phyloP scores from a whole-genome alignment of 2,329 filamentous ascomycete genomes.

The Chaetomium olivaceum region DNA sequence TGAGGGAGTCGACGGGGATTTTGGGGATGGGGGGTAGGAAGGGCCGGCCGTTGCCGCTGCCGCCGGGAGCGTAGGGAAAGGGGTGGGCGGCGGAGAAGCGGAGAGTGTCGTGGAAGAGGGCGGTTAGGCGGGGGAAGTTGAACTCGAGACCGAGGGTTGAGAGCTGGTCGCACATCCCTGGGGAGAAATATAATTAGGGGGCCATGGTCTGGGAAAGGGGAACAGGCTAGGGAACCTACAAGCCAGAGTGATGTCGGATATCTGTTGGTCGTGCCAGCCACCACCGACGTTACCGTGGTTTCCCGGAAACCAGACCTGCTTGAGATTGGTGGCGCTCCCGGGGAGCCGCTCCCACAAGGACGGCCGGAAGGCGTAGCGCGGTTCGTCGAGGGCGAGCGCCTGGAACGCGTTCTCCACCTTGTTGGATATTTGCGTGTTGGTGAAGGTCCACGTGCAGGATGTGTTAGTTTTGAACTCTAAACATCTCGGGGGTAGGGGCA shows the following conservation, averaged over 20 bases:
- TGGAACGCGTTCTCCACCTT: slow-evolving; percentile 52
- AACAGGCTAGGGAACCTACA: slow-evolving; percentile 29
- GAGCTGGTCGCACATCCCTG: slow-evolving; percentile 42
- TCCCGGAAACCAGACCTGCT: slow-evolving; percentile 59
- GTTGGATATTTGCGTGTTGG: slow-evolving; percentile 46
- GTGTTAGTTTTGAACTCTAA: slow-evolving; percentile 21
- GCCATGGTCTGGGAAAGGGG: neutral
- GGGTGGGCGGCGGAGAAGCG: slow-evolving; percentile 39
- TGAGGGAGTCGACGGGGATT: slow-evolving; percentile 18
- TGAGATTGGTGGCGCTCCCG: slow-evolving; percentile 36
- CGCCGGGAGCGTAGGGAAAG: slow-evolving; percentile 34
- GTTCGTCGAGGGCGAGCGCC: slow-evolving; percentile 52
- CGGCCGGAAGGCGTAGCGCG: slow-evolving; percentile 44
- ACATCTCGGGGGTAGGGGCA: slow-evolving; percentile 15
- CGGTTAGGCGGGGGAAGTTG: slow-evolving; percentile 32
- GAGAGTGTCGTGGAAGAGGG: slow-evolving; percentile 35
- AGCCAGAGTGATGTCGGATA: slow-evolving; percentile 38
- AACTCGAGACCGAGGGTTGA: slow-evolving; percentile 39
- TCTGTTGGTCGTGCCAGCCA: slow-evolving; percentile 50
- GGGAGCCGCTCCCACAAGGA: slow-evolving; percentile 45
- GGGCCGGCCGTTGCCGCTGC: neutral
- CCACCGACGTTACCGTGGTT: slow-evolving; percentile 64
- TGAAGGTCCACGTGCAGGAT: slow-evolving; percentile 42
- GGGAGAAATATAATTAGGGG: neutral
- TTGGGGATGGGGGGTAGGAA: slow-evolving; percentile 26